Conservation (phyloP, 1,284 basidiomycete species). For the Moesziomyces sp. region DNA sequence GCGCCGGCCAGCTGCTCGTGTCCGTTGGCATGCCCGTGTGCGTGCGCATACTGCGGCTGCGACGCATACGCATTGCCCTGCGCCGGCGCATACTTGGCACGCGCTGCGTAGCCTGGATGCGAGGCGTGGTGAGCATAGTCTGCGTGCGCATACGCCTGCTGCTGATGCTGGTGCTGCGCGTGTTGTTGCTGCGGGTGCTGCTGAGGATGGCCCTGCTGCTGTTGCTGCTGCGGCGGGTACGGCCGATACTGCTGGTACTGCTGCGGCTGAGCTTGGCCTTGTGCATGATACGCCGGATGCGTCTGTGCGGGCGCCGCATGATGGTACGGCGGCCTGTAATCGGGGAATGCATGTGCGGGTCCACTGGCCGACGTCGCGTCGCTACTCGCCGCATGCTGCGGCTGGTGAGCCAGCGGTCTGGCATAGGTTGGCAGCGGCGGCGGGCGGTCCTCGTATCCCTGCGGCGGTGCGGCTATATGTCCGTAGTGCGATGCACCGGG, state of each 20-base stretch:
- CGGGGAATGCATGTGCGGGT: slow-evolving; percentile 7
- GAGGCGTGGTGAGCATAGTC: background rate
- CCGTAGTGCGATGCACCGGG: slow-evolving; percentile 21
- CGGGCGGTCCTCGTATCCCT: slow-evolving; percentile 13
- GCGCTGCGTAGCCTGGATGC: too few relatives aligned
- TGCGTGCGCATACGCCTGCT: slow-evolving; percentile 2
- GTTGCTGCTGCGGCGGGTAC: slow-evolving; percentile 7
- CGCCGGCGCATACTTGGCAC: too few relatives aligned
- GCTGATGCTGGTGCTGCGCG: slow-evolving; percentile 3
- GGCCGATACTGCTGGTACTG: slow-evolving; percentile 7
- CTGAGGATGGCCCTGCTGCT: background rate
- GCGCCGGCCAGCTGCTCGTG: too few relatives aligned
- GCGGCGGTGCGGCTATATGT: slow-evolving; percentile 16
- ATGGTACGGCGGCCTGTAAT: slow-evolving; percentile 31
- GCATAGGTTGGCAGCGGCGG: slow-evolving; percentile 35
- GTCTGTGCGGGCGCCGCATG: slow-evolving; percentile 14
- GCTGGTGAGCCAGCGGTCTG: slow-evolving; percentile 21
- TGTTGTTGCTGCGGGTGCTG: slow-evolving; percentile 11
- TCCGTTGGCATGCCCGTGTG: background rate
- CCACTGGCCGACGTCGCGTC: too few relatives aligned
- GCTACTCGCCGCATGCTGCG: slow-evolving; percentile 3
- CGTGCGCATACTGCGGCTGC: too few relatives aligned
- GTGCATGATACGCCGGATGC: slow-evolving; percentile 11
- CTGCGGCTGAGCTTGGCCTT: background rate
- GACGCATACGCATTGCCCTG: too few relatives aligned